Evolutionary conservation across 371 early-diverging fungal genomes (phyloP).

Genomic region (Massospora cicadina): DNA sequence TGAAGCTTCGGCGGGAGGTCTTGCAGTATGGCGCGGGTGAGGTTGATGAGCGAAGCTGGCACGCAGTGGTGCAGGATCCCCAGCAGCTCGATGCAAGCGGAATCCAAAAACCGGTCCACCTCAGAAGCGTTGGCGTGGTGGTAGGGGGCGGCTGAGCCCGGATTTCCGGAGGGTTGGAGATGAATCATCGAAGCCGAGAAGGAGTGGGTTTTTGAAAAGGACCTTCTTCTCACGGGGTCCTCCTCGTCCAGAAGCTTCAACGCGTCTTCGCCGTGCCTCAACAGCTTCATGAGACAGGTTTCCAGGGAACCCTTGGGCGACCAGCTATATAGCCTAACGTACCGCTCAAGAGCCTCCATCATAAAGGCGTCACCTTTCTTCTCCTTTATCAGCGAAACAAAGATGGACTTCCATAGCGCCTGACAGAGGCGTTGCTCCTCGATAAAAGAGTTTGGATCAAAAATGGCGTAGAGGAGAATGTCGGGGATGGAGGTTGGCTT

Average conservation of each 20-base stretch:
- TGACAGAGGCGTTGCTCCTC: slow-evolving; percentile 6
- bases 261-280: slow-evolving; percentile 17
- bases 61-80: slow-evolving; percentile 17
- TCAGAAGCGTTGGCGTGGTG: slow-evolving; percentile 14
- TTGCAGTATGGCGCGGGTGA: slow-evolving; percentile 16
- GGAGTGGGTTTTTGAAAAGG: neutral
- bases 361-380: slow-evolving; percentile 21
- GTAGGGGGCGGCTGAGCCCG: neutral
- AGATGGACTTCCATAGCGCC: slow-evolving; percentile 14
- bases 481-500: slow-evolving; percentile 1
- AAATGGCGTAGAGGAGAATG: slow-evolving; percentile 10
- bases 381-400: slow-evolving; percentile 17
- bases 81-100: slow-evolving; percentile 20
- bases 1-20: slow-evolving; percentile 16
- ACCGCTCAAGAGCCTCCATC: slow-evolving; percentile 20
- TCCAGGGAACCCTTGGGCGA: slow-evolving; percentile 19
- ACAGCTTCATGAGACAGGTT: slow-evolving; percentile 15
- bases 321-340: slow-evolving; percentile 19
- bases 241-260: slow-evolving; percentile 12
- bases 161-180: neutral
- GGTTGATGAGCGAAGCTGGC: slow-evolving; percentile 18
- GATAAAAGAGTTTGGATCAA: slow-evolving; percentile 6
- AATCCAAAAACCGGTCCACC: slow-evolving; percentile 19
- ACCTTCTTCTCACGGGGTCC: neutral
- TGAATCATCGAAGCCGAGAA: neutral